Evolutionary conservation across 805 yeast genomes (phyloP).

Genomic region (Lipomyces mesembrius): DNA sequence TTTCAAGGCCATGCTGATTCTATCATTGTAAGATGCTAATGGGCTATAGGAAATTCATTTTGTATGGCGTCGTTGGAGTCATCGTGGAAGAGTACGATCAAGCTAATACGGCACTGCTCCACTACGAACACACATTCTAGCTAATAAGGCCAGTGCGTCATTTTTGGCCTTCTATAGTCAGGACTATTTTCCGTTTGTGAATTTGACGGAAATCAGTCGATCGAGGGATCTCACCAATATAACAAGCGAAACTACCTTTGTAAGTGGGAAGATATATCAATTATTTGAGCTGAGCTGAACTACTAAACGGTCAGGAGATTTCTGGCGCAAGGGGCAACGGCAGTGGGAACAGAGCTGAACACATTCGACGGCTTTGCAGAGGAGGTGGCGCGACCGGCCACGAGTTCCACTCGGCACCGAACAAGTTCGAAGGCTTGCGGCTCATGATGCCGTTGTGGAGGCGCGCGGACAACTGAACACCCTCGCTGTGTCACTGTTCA

Average conservation of each 20-base stretch:
- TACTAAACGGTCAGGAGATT: constrained; percentile 1
- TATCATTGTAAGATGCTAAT: constrained; percentile 3
- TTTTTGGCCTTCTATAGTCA: constrained; percentile 47
- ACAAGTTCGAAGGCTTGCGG: no score
- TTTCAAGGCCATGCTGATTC: constrained; percentile 9
- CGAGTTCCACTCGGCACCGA: no score
- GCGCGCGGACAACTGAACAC: no score
- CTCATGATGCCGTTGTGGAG: no score
- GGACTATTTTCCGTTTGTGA: constrained; percentile 48
- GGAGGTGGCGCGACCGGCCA: no score
- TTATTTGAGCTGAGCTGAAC: no score
- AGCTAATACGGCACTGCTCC: constrained; percentile 47
- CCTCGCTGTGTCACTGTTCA: no score
- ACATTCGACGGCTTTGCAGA: no score
- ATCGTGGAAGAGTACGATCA: constrained; percentile 33
- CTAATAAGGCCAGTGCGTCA: constrained; percentile 38
- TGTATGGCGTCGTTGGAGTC: constrained; percentile 23
- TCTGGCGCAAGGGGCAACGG: no score
- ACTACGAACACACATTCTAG: constrained; percentile 37
- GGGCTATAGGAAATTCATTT: constrained; percentile 13
- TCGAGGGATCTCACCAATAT: constrained; percentile 42
- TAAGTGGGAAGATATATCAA: not conserved
- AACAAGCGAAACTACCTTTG: constrained; percentile 42
- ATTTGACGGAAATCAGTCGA: constrained; percentile 39
- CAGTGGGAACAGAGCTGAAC: no score